Conservation (phyloP, 2,329 filamentous ascomycete species). For the Paracoccidioides lutzii region DNA sequence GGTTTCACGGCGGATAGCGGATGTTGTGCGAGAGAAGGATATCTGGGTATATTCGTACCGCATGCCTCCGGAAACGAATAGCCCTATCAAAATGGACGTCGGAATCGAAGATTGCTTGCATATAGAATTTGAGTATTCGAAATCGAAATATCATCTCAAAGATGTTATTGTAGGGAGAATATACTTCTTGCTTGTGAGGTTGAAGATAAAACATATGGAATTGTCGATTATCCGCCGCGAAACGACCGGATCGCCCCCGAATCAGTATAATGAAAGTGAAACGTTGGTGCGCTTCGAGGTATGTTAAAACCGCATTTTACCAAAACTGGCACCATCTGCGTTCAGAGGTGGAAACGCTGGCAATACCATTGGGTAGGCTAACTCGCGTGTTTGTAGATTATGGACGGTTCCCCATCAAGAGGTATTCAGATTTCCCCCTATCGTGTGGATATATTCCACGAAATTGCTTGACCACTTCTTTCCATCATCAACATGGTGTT, state of each 20-base stretch:
- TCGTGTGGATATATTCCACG: not conserved
- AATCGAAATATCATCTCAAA: slow-evolving; percentile 98
- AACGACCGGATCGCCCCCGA: slow-evolving; percentile 89
- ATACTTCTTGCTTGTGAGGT: slow-evolving; percentile 89
- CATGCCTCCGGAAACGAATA: slow-evolving; percentile 96
- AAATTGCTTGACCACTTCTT: not conserved
- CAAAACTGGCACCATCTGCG: slow-evolving; percentile 5
- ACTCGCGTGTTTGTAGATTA: slow-evolving; percentile 49
- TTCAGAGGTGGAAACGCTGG: not conserved
- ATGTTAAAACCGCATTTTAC: slow-evolving; percentile 15
- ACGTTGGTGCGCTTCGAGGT: slow-evolving; percentile 94
- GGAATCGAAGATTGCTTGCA: slow-evolving; percentile 98
- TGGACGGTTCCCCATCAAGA: slow-evolving; percentile 97
- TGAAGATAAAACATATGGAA: slow-evolving; percentile 99
- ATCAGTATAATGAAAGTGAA: slow-evolving; percentile 99
- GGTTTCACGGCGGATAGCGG: slow-evolving; percentile 90
- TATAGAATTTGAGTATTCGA: slow-evolving; percentile 99
- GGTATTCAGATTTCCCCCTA: slow-evolving; percentile 39
- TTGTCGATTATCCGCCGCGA: slow-evolving; percentile 92
- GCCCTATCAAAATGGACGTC: slow-evolving; percentile 99
- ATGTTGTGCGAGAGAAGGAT: slow-evolving; percentile 97
- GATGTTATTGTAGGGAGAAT: slow-evolving; percentile 97
- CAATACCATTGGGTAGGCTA: not conserved
- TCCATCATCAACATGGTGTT: not conserved
- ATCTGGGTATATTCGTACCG: slow-evolving; percentile 99